Percentiles rank a stretch among this genome's conserved stretches.
Conservation (phyloP, 225 moss, liverwort and hornwort species). For the Pseudoscleropodium purum region DNA sequence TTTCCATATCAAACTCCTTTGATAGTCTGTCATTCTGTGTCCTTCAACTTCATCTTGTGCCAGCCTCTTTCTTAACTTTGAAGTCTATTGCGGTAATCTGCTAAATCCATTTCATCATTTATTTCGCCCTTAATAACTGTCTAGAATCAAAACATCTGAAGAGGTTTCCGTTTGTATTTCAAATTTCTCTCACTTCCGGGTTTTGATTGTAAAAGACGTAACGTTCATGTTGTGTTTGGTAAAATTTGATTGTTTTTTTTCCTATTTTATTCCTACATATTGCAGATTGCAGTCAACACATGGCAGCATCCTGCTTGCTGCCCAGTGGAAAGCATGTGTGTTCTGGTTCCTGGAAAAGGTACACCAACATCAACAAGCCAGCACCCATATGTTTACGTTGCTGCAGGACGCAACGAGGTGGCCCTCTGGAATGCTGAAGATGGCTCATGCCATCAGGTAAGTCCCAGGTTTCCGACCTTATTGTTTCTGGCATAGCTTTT, state of each 20-base stretch:
- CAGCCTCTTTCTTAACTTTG: neutral
- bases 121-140: neutral
- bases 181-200: neutral
- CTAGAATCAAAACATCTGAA: neutral
- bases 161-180: neutral
- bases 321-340: constrained; percentile 90
- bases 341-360: constrained; percentile 71
- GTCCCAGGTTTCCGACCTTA: neutral
- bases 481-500: neutral
- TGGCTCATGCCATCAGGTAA: constrained; percentile 92
- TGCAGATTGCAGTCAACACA: constrained; percentile 69
- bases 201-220: neutral
- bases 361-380: constrained; percentile 43
- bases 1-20: neutral
- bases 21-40: neutral
- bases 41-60: neutral
- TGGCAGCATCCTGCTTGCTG: constrained; percentile 84
- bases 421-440: constrained; percentile 97
- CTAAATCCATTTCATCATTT: neutral
- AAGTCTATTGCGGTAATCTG: neutral
- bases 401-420: constrained; percentile 90
- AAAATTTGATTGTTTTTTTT: neutral
- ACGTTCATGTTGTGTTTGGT: neutral
- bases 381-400: constrained; percentile 81
- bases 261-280: neutral